phyloP scores from a whole-genome alignment of 768 basidiomycete genomes.

The Asterophora parasitica region DNA sequence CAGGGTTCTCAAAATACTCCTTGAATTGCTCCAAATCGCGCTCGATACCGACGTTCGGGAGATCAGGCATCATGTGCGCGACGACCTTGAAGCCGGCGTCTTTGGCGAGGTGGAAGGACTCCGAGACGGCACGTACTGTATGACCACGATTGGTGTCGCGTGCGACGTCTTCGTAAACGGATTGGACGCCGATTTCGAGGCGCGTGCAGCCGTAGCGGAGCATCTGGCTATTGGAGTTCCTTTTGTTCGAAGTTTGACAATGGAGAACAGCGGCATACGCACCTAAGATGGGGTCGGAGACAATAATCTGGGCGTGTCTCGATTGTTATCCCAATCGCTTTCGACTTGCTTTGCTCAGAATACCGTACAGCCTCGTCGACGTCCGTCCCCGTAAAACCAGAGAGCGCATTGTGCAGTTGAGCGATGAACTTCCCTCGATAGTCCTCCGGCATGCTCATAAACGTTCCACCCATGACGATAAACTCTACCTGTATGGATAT shows the following conservation, averaged over 20 bases:
- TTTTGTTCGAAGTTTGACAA: too few species aligned
- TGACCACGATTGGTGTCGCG: conserved; percentile 98
- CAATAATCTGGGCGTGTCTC: conserved; percentile 99
- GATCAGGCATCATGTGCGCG: conserved; percentile 99
- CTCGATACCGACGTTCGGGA: conserved; percentile 96
- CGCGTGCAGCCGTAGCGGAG: conserved; percentile 98
- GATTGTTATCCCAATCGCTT: conserved; percentile 98
- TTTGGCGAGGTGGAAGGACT: conserved; percentile 96
- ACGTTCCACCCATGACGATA: conserved; percentile 98
- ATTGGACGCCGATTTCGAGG: conserved; percentile 97
- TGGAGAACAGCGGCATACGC: conserved; percentile 1
- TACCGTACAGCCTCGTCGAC: conserved; percentile 97
- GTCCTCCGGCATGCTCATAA: conserved; percentile 99
- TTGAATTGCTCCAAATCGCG: conserved; percentile 98
- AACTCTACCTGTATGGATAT: conserved; percentile 67
- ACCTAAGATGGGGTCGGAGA: conserved; percentile 92
- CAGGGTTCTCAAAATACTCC: conserved; percentile 98
- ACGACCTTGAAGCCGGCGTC: conserved; percentile 99
- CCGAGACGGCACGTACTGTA: conserved; percentile 94
- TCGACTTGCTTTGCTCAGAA: conserved; percentile 96
- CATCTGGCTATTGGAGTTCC: conserved; percentile 71
- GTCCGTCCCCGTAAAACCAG: conserved; percentile 88
- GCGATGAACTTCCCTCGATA: conserved; percentile 93
- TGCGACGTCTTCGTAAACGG: conserved; percentile 98
- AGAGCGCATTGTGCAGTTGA: conserved; percentile 94